Conservation (phyloP, 345 rosid species). For the Carallia pectinifolia region DNA sequence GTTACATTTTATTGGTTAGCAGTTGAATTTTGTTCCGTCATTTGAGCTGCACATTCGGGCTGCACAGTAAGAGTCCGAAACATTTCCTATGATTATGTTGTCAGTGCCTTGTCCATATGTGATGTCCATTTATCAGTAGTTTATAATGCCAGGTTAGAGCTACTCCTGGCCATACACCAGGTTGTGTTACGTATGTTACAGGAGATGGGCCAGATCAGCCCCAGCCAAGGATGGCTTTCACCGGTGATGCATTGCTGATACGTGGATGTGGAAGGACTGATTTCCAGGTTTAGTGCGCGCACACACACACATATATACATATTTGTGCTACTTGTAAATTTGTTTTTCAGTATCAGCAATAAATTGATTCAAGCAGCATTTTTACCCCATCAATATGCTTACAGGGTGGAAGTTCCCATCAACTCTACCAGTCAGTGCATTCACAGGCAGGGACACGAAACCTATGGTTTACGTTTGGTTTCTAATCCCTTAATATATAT, state of each 20-base stretch:
- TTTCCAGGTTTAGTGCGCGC: conserved; percentile 62
- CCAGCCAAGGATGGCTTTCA: conserved; percentile 88
- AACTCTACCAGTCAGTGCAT: conserved; percentile 85
- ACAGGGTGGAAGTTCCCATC: conserved; percentile 87
- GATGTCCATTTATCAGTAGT: background rate
- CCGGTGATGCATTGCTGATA: conserved; percentile 82
- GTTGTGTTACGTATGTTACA: conserved; percentile 91
- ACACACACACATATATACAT: too few species aligned
- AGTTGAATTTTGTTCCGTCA: too few species aligned
- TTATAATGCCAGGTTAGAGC: conserved; percentile 56
- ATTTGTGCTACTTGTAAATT: too few species aligned
- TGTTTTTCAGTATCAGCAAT: too few species aligned
- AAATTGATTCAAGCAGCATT: too few species aligned
- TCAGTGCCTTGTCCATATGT: background rate
- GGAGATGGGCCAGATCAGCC: conserved; percentile 84
- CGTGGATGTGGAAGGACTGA: conserved; percentile 99
- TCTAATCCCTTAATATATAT: background rate
- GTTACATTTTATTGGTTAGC: too few species aligned
- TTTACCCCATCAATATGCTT: conserved; percentile 1
- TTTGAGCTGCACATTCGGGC: too few species aligned
- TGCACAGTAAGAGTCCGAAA: too few species aligned
- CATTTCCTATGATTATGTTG: background rate
- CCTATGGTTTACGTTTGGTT: background rate
- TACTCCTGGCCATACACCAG: conserved; percentile 91
- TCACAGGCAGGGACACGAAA: conserved; percentile 63